phyloP scores from a whole-genome alignment of 768 basidiomycete species.

The Heimioporus sp. region DNA sequence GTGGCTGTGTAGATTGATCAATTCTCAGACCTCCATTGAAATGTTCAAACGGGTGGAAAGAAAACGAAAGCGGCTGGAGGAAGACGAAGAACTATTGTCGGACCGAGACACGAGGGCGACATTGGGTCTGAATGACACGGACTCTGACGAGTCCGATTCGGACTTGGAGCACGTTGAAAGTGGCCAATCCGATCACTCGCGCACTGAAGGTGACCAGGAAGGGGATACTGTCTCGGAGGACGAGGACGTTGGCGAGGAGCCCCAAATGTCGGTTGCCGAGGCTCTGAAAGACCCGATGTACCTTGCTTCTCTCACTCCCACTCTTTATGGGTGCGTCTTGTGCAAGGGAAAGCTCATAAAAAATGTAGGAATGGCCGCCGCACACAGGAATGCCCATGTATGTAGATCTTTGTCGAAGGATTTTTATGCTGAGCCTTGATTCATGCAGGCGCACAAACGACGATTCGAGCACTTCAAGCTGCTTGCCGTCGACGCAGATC shows the following conservation, averaged over 20 bases:
- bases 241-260: conserved; percentile 31
- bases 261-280: conserved; percentile 53
- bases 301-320: conserved; percentile 52
- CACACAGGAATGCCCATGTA: conserved; percentile 65
- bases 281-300: conserved; percentile 66
- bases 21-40: not conserved
- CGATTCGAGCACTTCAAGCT: conserved; percentile 51
- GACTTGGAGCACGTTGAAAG: conserved; percentile 38
- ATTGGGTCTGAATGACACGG: conserved; percentile 69
- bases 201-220: conserved; percentile 24
- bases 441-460: conserved; percentile 58
- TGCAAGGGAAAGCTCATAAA: conserved; percentile 78
- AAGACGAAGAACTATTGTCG: conserved; percentile 63
- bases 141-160: conserved; percentile 67
- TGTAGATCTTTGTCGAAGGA: conserved; percentile 30
- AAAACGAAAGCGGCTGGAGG: conserved; percentile 54
- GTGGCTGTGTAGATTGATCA: conserved; percentile 24
- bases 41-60: conserved; percentile 86
- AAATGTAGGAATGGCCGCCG: conserved; percentile 48
- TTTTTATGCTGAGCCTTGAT: not conserved
- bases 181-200: conserved; percentile 30
- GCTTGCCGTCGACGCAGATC: conserved; percentile 39
- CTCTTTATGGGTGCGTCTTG: conserved; percentile 56
- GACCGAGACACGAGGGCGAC: conserved; percentile 63
- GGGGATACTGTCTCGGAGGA: conserved; percentile 25